Evolutionary conservation across 352 stramenopile genomes (phyloP).

Genomic region (Phytophthora litchii): DNA sequence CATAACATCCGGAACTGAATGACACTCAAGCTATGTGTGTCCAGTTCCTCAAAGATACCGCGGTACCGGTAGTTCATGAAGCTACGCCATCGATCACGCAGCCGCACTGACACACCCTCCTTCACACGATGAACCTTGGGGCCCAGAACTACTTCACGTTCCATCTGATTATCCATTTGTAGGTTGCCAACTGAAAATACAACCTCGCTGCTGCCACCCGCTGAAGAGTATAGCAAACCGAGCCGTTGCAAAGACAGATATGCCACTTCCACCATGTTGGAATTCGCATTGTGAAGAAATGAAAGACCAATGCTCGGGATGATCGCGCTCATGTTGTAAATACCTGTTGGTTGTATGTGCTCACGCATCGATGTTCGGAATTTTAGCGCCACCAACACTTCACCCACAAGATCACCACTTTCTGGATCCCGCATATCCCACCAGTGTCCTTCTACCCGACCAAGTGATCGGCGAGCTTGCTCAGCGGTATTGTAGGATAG

Average conservation of each 20-base stretch:
- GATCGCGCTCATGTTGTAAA: conserved; percentile 79
- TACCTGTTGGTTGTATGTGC: conserved; percentile 55
- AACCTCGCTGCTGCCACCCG: conserved; percentile 81
- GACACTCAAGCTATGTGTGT: conserved; percentile 71
- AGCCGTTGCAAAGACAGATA: conserved; percentile 86
- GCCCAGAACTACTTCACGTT: conserved; percentile 81
- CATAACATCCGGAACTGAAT: conserved; percentile 89
- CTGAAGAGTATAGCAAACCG: conserved; percentile 76
- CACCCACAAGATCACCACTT: conserved; percentile 71
- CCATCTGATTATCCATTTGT: conserved; percentile 93
- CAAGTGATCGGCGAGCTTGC: conserved; percentile 70
- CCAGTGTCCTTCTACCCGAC: conserved; percentile 79
- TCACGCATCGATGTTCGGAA: conserved; percentile 72
- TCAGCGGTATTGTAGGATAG: conserved; percentile 82
- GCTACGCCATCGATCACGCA: conserved; percentile 84
- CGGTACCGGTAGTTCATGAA: conserved; percentile 88
- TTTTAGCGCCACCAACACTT: conserved; percentile 85
- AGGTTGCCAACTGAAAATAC: conserved; percentile 84
- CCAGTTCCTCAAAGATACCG: conserved; percentile 79
- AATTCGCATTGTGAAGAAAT: conserved; percentile 87
- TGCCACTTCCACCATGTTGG: conserved; percentile 85
- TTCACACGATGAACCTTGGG: conserved; percentile 86
- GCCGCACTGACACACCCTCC: conserved; percentile 82
- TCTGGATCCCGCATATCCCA: conserved; percentile 85
- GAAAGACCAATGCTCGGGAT: conserved; percentile 85